Evolutionary conservation across 176 grass and related monocot genomes (phyloP), one percentile per base, ranked within the genome.

Genomic region (Carex myosuroides): DNA sequence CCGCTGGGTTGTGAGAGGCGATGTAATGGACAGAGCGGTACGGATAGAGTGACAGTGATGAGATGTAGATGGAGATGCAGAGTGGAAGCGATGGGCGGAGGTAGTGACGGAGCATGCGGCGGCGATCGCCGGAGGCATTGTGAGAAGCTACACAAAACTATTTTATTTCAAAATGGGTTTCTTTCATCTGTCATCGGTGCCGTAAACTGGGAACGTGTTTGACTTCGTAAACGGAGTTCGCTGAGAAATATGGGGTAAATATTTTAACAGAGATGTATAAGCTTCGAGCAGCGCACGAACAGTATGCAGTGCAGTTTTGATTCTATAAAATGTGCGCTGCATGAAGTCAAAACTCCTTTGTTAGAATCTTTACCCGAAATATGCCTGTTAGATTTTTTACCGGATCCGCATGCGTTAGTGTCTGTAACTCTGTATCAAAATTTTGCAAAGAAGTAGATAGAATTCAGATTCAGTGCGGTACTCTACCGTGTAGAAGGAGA

Each of bases 41-140:
- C 46, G 74, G 18, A 14, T 9, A 26, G 30, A 48, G 56, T 59
- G 30, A 68, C 42, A 26, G 81, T 81, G 16, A 16, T 21, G 17
- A 56, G 12, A 59, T 3, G 9, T 8, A 44, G 39, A 79, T 8
- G 71, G 71, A 67, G 60, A 74, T 22, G 73, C 18, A 26, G 24
- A 67, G 26, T 26, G 72, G 50, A 77, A 81, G 72, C 64, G 73
- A 75, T 73, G 46, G 57, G 59, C 7, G 55, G 64, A 1, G 21
- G 73, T 17, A 20, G 74, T n/a, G 56, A 20, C 35, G 72, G 50
- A 16, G 8, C 46, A 8, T 18, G 18, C 60, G 62, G 76, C 60
- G 74, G 74, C 12, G 85, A 74, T 68, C 62, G 85, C 85, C 85
- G 85, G 62, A 56, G 72, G 48, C 71, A 80, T 78, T 52, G 17